A percentile compares a stretch with the other conserved stretches of the same genome.
These are phyloP conservation scores for Myriangium duriaei DNA, from an alignment of 2,329 filamentous ascomycete genomes.

Conservation along the genomic window DNA sequence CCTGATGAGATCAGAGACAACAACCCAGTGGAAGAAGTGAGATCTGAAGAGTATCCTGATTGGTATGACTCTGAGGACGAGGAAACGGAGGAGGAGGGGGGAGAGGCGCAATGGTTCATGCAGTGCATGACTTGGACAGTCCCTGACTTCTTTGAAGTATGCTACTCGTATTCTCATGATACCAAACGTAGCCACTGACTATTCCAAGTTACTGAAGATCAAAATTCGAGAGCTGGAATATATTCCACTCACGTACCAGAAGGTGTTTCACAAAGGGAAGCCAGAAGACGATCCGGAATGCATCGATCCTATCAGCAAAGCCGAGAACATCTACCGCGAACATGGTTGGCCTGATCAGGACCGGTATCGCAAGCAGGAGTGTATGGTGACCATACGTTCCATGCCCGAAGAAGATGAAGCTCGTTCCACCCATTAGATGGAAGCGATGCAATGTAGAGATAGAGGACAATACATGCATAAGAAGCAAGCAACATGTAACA, in stretches of 20 bases:
- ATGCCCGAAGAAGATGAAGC: too few relatives aligned
- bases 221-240: neutral
- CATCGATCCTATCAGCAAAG: too few relatives aligned
- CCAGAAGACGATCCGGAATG: neutral
- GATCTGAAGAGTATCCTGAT: neutral
- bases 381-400: too few relatives aligned
- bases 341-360: slow-evolving; percentile 9
- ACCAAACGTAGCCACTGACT: too few relatives aligned
- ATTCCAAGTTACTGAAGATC: too few relatives aligned
- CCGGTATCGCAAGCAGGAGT: neutral
- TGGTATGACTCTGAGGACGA: neutral
- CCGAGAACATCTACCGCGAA: slow-evolving; percentile 9
- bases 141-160: neutral
- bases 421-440: too few relatives aligned
- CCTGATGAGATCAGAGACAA: neutral
- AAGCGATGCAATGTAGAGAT: too few relatives aligned
- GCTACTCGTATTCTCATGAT: too few relatives aligned
- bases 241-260: neutral
- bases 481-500: too few relatives aligned
- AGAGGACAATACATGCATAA: too few relatives aligned
- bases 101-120: neutral
- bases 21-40: neutral
- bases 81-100: too few relatives aligned
- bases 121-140: neutral
- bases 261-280: neutral